These are phyloP conservation scores for Rhodotorula sp. DNA, from an alignment of 1,284 basidiomycete genomes.

Conservation along the genomic window DNA sequence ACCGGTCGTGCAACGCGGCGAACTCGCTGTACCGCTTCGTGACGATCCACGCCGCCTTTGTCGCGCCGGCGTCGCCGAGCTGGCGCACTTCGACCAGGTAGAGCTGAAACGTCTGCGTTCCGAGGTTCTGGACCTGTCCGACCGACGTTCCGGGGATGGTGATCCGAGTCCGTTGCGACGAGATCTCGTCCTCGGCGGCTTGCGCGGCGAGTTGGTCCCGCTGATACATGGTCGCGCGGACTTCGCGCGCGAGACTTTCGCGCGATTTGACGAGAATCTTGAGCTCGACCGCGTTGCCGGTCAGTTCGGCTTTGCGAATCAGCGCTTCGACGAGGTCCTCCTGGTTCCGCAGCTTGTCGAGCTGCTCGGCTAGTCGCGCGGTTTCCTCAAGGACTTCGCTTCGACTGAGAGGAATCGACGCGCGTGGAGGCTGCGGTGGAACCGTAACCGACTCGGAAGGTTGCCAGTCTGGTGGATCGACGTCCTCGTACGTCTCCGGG, in stretches of 20 bases:
- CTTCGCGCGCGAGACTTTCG: slow-evolving; percentile 73
- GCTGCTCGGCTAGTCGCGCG: slow-evolving; percentile 67
- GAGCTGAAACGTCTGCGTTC: slow-evolving; percentile 62
- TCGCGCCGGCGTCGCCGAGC: slow-evolving; percentile 68
- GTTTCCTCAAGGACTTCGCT: slow-evolving; percentile 67
- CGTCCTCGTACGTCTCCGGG: slow-evolving; percentile 29
- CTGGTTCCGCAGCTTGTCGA: slow-evolving; percentile 74
- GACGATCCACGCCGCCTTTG: slow-evolving; percentile 83
- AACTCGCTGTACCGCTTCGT: slow-evolving; percentile 93
- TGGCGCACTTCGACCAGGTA: slow-evolving; percentile 93
- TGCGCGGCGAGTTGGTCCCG: slow-evolving; percentile 87
- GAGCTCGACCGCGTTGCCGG: slow-evolving; percentile 82
- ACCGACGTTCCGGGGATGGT: slow-evolving; percentile 69
- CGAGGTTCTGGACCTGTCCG: slow-evolving; percentile 61
- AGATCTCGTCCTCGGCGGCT: slow-evolving; percentile 76
- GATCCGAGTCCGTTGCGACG: slow-evolving; percentile 74
- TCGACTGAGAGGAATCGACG: neutral
- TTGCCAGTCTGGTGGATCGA: neutral
- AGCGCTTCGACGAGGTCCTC: slow-evolving; percentile 78
- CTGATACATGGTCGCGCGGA: slow-evolving; percentile 81
- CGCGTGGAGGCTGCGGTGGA: slow-evolving; percentile 10
- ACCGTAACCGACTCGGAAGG: slow-evolving; percentile 18
- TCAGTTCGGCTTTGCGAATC: slow-evolving; percentile 89
- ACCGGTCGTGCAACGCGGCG: slow-evolving; percentile 75
- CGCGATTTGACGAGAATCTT: slow-evolving; percentile 77